Evolutionary conservation across 805 yeast genomes (phyloP).

Genomic region (Debaryomyces maramus): DNA sequence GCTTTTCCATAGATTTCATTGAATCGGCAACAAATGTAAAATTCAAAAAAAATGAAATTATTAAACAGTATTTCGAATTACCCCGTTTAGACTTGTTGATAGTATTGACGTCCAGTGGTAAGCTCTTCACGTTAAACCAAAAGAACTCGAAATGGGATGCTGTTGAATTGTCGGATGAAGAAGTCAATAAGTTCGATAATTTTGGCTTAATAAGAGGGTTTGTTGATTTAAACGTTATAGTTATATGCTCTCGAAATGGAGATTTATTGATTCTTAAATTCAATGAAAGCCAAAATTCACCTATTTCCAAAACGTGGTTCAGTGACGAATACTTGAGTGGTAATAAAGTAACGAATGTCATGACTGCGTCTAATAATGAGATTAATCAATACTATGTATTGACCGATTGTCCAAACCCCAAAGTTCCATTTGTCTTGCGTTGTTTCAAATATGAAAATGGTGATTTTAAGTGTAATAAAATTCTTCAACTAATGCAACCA

Average conservation of each 20-base stretch:
- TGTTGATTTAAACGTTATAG: constrained; percentile 26
- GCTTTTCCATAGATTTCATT: constrained; percentile 36
- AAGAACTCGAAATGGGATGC: constrained; percentile 23
- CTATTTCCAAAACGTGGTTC: constrained; percentile 26
- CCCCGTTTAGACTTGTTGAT: constrained; percentile 41
- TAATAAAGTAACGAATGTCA: constrained; percentile 51
- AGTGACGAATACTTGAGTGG: constrained; percentile 23
- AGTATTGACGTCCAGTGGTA: constrained; percentile 61
- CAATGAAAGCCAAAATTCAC: constrained; percentile 11
- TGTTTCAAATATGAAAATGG: constrained; percentile 26
- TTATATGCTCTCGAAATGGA: constrained; percentile 37
- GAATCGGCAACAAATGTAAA: constrained; percentile 19
- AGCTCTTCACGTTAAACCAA: constrained; percentile 36
- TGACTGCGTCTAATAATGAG: constrained; percentile 27
- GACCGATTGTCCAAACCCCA: constrained; percentile 69
- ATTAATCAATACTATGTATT: constrained; percentile 36
- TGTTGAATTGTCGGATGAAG: constrained; percentile 12
- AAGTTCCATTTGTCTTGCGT: constrained; percentile 49
- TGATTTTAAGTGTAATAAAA: constrained; percentile 22
- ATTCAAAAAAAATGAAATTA: constrained; percentile 49
- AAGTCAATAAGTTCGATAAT: constrained; percentile 27
- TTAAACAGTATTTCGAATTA: constrained; percentile 60
- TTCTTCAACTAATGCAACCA: constrained; percentile 36
- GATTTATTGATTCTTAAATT: constrained; percentile 40
- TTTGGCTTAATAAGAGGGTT: constrained; percentile 47